Evolutionary conservation across 106 monocot genomes (phyloP).

Genomic region (Dioscorea dumetorum): DNA sequence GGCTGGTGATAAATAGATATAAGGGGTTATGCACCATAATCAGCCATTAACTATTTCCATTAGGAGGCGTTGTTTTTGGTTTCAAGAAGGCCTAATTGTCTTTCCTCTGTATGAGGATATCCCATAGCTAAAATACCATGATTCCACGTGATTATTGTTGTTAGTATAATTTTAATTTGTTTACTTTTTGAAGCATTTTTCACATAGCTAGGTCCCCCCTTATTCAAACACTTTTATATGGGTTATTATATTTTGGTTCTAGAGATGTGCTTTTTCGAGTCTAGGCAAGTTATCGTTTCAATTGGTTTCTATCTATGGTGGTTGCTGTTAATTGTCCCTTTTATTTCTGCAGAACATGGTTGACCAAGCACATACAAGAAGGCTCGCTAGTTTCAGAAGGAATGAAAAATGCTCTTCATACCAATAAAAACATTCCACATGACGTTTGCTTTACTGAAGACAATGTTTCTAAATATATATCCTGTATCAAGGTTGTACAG

Average conservation of each 20-base stretch:
- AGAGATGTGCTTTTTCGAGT: neutral
- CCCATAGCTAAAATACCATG: too few species aligned
- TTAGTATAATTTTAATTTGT: neutral
- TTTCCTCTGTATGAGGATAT: too few species aligned
- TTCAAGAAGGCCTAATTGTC: too few species aligned
- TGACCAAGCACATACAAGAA: slow-evolving; percentile 24
- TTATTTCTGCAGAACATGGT: slow-evolving; percentile 25
- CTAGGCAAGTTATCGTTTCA: neutral
- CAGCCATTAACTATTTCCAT: too few species aligned
- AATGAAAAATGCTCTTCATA: slow-evolving; percentile 6
- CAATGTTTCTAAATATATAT: slow-evolving; percentile 54
- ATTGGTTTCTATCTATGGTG: neutral
- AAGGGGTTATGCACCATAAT: too few species aligned
- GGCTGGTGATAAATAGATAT: too few species aligned
- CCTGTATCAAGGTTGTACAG: slow-evolving; percentile 39
- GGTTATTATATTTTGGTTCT: neutral
- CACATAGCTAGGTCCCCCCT: too few species aligned
- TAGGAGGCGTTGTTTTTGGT: too few species aligned
- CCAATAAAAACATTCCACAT: slow-evolving; percentile 21
- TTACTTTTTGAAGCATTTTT: too few species aligned
- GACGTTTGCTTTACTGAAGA: slow-evolving; percentile 15
- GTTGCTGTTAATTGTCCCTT: neutral
- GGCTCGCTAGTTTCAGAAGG: slow-evolving; percentile 20
- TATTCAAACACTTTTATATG: neutral
- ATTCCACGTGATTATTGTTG: neutral